Evolutionary conservation across 352 stramenopile genomes (phyloP), one percentile per base, ranked within the genome.

Genomic region (Stramenopiles sp.): DNA sequence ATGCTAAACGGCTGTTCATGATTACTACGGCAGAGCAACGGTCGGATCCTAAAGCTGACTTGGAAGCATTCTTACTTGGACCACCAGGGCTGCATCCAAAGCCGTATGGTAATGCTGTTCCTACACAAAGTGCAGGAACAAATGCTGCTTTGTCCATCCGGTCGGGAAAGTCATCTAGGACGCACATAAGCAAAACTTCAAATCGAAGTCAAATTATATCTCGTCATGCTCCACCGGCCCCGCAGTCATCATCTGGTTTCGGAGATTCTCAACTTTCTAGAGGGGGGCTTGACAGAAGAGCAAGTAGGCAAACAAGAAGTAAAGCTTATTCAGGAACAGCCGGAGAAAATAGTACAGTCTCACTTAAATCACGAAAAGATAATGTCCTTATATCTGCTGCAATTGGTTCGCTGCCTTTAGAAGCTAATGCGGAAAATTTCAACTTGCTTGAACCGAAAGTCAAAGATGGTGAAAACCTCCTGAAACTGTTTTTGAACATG

Each of bases 71-170:
- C 13, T 33, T 76, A 33, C 31, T 76, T 4, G 65, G 65, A 33
- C 65, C 65, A 4, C 30, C 65, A 33, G 65, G 65, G 4, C 65
- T 76, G 4, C 65, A 76, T 20, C 65, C 65, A 31, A 76, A 76
- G 31, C 65, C 65, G 4, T 76, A 76, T 33, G 65, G 65, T 13
- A 76, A 76, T 33, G 65, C 65, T 76, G 65, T 76, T 13, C 65
- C 65, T 31, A 4, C 65, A 7, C 65, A 76, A 33, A 31, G 31
- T 20, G 7, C 4, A 7, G 4, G 4, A 76, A 33, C 65, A 76
- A 31, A 76, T 76, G 65, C 13, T 33, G 65, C 65, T 31, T 33
- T 20, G 4, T 76, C 65, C 7, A 33, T 76, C 13, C 30, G 65
- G 13, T 76, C 65, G 65, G 30, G 65, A 7, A 76, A 76, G 13